Evolutionary conservation across 768 basidiomycete species (phyloP).

Genomic region (Termitomyces sp.): DNA sequence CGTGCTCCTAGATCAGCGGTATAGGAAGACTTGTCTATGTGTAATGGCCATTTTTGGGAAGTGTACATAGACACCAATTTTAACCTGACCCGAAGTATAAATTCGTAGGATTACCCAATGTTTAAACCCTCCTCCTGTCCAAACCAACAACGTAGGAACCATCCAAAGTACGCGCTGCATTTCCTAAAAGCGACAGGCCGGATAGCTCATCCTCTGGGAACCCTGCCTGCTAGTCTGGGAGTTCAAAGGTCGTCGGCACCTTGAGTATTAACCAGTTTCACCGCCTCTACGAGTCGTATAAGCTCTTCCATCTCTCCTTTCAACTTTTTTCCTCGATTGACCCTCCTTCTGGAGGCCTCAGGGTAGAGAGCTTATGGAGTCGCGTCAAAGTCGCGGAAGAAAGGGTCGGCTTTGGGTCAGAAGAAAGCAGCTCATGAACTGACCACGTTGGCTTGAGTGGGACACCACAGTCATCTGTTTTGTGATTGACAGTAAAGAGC

Average conservation of each 20-base stretch:
- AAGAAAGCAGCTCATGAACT: conserved; percentile 69
- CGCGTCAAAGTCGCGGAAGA: conserved; percentile 53
- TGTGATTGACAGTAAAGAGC: conserved; percentile 10
- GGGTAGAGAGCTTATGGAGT: conserved; percentile 71
- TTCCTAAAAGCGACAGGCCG: conserved; percentile 45
- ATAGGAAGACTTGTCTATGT: too few relatives aligned
- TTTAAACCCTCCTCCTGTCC: conserved; percentile 28
- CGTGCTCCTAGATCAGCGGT: too few relatives aligned
- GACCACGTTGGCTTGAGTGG: conserved; percentile 77
- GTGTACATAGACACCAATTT: too few relatives aligned
- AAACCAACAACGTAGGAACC: conserved; percentile 65
- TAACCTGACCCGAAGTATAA: background rate
- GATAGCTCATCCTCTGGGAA: conserved; percentile 8
- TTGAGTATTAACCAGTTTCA: conserved; percentile 54
- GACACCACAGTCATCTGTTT: conserved; percentile 59
- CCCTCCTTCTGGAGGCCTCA: conserved; percentile 59
- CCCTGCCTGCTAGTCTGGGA: conserved; percentile 23
- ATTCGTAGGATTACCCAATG: background rate
- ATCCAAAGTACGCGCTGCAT: conserved; percentile 47
- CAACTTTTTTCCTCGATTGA: conserved; percentile 50
- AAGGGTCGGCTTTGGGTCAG: conserved; percentile 68
- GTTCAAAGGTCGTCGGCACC: conserved; percentile 34
- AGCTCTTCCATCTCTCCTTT: conserved; percentile 67
- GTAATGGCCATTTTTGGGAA: too few relatives aligned
- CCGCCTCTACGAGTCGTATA: conserved; percentile 76